phyloP scores from a whole-genome alignment of 176 grass and related monocot species.

The Phragmites australis region DNA sequence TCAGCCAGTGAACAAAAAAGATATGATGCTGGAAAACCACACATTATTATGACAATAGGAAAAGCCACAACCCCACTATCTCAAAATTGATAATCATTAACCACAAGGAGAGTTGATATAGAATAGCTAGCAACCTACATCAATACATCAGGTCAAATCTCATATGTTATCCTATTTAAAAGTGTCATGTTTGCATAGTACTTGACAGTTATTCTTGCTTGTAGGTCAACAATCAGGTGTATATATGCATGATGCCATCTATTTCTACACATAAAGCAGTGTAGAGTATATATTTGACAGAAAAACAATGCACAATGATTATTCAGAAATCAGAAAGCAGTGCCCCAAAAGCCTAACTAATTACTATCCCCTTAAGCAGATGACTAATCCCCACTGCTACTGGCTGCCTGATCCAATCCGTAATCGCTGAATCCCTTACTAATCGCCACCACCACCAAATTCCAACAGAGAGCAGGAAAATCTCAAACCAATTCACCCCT shows the following conservation, averaged over 20 bases:
- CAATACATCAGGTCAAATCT: background rate
- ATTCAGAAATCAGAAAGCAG: background rate
- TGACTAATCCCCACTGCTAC: background rate
- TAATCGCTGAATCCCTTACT: background rate
- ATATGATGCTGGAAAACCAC: background rate
- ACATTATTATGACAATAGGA: background rate
- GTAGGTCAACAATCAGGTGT: background rate
- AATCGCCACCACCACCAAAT: background rate
- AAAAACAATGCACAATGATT: background rate
- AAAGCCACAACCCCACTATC: background rate
- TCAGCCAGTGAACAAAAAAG: conserved; percentile 11
- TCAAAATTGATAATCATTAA: background rate
- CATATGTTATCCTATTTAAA: background rate
- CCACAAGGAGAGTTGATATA: background rate
- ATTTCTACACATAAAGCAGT: background rate
- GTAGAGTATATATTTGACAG: background rate
- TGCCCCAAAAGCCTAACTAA: background rate
- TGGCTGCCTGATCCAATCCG: background rate
- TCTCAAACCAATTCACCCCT: conserved; percentile 2
- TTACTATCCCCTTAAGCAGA: background rate
- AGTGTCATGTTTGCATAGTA: background rate
- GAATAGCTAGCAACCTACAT: background rate
- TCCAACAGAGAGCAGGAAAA: background rate
- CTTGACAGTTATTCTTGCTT: background rate
- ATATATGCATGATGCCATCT: background rate